Conservation (phyloP, 768 basidiomycete genomes). For the Lanmaoa rubissima region DNA sequence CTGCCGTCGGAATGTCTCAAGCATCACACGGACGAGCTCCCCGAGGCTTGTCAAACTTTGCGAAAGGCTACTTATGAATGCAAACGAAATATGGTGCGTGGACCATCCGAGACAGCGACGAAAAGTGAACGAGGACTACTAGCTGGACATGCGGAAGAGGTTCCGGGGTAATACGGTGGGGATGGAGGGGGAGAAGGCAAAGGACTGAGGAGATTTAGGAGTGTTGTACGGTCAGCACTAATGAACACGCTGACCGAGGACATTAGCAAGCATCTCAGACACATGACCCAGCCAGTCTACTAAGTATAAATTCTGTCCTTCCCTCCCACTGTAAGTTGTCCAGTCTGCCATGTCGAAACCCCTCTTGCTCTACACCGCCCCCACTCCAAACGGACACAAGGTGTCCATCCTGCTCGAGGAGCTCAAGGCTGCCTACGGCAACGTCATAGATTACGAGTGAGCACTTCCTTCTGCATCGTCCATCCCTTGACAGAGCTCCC, state of each 20-base stretch:
- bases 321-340: not conserved
- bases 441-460: conserved; percentile 49
- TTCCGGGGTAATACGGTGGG: conserved; percentile 73
- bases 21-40: conserved; percentile 70
- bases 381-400: conserved; percentile 61
- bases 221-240: not conserved
- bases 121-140: not conserved
- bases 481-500: not conserved
- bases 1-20: conserved; percentile 87
- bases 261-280: conserved; percentile 20
- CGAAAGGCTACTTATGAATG: conserved; percentile 86
- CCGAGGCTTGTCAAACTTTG: conserved; percentile 75
- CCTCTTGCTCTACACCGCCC: conserved; percentile 34
- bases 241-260: conserved; percentile 8
- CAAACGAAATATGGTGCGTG: conserved; percentile 81
- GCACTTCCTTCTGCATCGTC: not conserved
- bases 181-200: conserved; percentile 33
- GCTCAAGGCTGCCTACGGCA: conserved; percentile 52
- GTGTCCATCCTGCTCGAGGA: conserved; percentile 60
- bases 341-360: conserved; percentile 22
- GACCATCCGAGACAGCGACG: not conserved
- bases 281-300: conserved; percentile 9
- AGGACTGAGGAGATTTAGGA: not conserved
- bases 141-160: conserved; percentile 85
- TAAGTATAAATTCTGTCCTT: conserved; percentile 11